These are phyloP conservation scores for Dactylonectria estremocensis DNA, from an alignment of 2,329 filamentous ascomycete species.

Conservation along the genomic window DNA sequence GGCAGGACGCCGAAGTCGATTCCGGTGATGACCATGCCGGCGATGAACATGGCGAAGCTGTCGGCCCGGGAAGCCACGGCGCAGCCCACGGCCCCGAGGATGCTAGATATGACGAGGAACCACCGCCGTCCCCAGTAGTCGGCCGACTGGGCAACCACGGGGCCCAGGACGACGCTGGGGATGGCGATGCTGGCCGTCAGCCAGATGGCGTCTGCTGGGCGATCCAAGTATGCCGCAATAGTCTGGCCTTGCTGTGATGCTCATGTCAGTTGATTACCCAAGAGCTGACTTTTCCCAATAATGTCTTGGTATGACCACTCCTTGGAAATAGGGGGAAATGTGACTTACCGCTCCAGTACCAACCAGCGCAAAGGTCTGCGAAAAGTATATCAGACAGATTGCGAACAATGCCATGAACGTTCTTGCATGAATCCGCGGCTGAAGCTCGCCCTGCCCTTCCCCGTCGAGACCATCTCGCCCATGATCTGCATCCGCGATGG, in stretches of 20 bases:
- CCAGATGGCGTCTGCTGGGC: constrained; percentile 31
- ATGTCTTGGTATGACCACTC: neutral
- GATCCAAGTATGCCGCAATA: constrained; percentile 25
- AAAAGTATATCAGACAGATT: constrained; percentile 35
- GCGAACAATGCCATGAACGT: constrained; percentile 33
- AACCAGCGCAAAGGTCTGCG: constrained; percentile 33
- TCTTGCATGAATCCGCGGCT: constrained; percentile 20
- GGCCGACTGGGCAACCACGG: constrained; percentile 28
- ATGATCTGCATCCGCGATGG: neutral
- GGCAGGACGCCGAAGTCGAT: constrained; percentile 32
- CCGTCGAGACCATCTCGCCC: neutral
- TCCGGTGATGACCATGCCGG: constrained; percentile 27
- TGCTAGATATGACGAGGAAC: constrained; percentile 25
- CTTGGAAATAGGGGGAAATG: neutral
- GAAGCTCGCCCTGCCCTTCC: constrained; percentile 15
- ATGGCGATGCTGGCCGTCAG: constrained; percentile 32
- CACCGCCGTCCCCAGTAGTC: constrained; percentile 30
- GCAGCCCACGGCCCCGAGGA: constrained; percentile 26
- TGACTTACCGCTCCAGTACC: constrained; percentile 33
- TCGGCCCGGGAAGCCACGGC: constrained; percentile 25
- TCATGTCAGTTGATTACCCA: neutral
- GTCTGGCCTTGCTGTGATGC: constrained; percentile 26
- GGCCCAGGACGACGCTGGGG: constrained; percentile 33
- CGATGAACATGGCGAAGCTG: constrained; percentile 29
- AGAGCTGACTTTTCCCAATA: neutral